Base-by-base conservation (phyloP, 768 basidiomycete species). In the Boletales sp. region DNA sequence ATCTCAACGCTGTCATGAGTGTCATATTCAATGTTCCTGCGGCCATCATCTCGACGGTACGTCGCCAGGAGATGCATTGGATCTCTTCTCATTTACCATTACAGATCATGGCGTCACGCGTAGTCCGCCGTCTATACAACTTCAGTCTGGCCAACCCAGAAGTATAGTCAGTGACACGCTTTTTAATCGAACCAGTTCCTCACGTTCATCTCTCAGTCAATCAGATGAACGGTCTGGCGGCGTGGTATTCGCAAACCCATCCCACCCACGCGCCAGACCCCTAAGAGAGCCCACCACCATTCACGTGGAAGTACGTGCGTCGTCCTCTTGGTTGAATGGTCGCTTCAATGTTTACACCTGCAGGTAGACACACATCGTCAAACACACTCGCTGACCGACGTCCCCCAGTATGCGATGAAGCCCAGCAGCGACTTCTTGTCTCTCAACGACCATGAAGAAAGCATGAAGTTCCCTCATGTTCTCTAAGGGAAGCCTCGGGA, bases 1-100 rank as follows among this genome's bases (percentile, higher is more conserved):
- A 83, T 58, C 67, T 86, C 36, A 87, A 86, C 61, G 69, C 79
- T 13, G 76, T 86, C 54, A 85, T 87, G 85, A 77, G 72, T 34
- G 69, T 85, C 43, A 74, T 84, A 32, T 83, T 83, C 68, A 84
- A 83, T 53, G 80, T 84, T 14, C 83, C 83, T 39, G 82, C 83
- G 21, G 81, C 80, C 21, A 73, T 80, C 32, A 70, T 71, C 32
- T 76, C 76, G 17, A 80, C 78, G 4, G 77, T 80, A 57, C 43
- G 19, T 52, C 18, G 33, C 15, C 30, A 6, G 38, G 17, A 18
- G 31, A 37, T 12, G 7, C 12, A 44, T 44, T 0, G 5, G 18
- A 38, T 46, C 9, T 39, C 11, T 32, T 28, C 13, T 34, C 14
- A 21, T 18, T n/a, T 34, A 6, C 4, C 25, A 7, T 42, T 34